Evolutionary conservation across 768 basidiomycete genomes (phyloP).

Genomic region (Agrocybe praecox): DNA sequence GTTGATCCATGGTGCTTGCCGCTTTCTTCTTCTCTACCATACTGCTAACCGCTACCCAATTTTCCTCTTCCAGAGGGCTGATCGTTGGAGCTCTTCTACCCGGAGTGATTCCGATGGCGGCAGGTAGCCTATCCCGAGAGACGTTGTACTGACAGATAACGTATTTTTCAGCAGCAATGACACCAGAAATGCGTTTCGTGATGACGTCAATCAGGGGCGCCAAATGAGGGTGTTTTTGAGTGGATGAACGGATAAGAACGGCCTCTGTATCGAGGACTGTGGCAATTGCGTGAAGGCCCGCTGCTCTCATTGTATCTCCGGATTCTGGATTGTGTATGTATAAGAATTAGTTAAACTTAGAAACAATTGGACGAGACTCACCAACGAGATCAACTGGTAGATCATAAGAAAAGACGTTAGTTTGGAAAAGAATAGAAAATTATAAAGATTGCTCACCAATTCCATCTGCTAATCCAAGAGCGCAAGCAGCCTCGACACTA

Average conservation of each 20-base stretch:
- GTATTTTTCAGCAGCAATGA: slow-evolving; percentile 85
- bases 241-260: slow-evolving; percentile 84
- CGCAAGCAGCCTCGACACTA: slow-evolving; percentile 97
- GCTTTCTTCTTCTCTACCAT: slow-evolving; percentile 88
- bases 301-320: slow-evolving; percentile 99
- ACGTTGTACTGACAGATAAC: slow-evolving; percentile 95
- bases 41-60: slow-evolving; percentile 89
- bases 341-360: background rate
- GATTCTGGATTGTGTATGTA: slow-evolving; percentile 71
- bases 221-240: slow-evolving; percentile 63
- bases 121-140: slow-evolving; percentile 57
- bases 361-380: slow-evolving; percentile 34
- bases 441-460: slow-evolving; percentile 65
- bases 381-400: slow-evolving; percentile 90
- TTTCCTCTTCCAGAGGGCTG: slow-evolving; percentile 75
- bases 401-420: background rate
- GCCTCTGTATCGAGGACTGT: slow-evolving; percentile 86
- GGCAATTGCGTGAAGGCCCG: slow-evolving; percentile 90
- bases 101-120: slow-evolving; percentile 76
- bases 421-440: slow-evolving; percentile 3
- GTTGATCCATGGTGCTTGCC: slow-evolving; percentile 87
- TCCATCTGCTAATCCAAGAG: slow-evolving; percentile 94
- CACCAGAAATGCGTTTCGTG: slow-evolving; percentile 87
- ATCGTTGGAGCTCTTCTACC: slow-evolving; percentile 91
- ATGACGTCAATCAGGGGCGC: slow-evolving; percentile 74